A percentile compares a stretch with the other conserved stretches of the same genome.
Conservation (phyloP, 108 stramenopile species). For the Nitzschia sp. region DNA sequence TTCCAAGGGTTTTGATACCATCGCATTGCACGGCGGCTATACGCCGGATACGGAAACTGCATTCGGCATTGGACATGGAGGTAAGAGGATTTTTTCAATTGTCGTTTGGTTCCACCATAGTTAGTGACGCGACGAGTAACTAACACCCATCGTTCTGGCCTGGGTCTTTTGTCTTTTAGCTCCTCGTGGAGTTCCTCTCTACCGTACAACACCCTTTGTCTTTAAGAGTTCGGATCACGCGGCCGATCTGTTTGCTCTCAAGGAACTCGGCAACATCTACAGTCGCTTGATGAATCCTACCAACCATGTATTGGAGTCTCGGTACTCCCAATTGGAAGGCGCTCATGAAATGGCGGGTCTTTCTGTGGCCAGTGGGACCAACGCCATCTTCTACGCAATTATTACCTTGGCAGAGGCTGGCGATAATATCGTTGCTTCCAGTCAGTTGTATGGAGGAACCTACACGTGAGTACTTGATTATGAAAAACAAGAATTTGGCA, state of each 20-base stretch:
- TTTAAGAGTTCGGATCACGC: constrained; percentile 83
- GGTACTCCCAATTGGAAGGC: constrained; percentile 79
- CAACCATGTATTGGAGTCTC: constrained; percentile 71
- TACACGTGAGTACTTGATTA: constrained; percentile 53
- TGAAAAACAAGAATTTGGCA: too few species aligned
- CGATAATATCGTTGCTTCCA: constrained; percentile 82
- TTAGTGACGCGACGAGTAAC: too few species aligned
- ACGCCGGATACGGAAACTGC: constrained; percentile 42
- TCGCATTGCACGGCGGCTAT: constrained; percentile 72
- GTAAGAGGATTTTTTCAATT: too few species aligned
- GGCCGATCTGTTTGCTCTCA: constrained; percentile 79
- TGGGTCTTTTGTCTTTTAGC: too few species aligned
- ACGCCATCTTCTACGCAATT: constrained; percentile 77
- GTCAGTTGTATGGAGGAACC: constrained; percentile 72
- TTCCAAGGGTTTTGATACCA: constrained; percentile 58
- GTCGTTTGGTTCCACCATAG: too few species aligned
- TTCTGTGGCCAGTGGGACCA: constrained; percentile 61
- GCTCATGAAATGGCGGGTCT: constrained; percentile 45
- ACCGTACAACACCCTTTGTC: constrained; percentile 72
- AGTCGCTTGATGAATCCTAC: constrained; percentile 69
- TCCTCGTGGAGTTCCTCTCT: constrained; percentile 75
- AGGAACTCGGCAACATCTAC: constrained; percentile 91
- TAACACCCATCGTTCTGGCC: too few species aligned
- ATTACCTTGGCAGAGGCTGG: constrained; percentile 72
- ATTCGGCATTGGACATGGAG: constrained; percentile 51